A percentile compares a stretch with the other conserved stretches of the same genome.
These are phyloP conservation scores for Aspergillus sp. DNA, from an alignment of 2,329 filamentous ascomycete genomes.

Conservation along the genomic window DNA sequence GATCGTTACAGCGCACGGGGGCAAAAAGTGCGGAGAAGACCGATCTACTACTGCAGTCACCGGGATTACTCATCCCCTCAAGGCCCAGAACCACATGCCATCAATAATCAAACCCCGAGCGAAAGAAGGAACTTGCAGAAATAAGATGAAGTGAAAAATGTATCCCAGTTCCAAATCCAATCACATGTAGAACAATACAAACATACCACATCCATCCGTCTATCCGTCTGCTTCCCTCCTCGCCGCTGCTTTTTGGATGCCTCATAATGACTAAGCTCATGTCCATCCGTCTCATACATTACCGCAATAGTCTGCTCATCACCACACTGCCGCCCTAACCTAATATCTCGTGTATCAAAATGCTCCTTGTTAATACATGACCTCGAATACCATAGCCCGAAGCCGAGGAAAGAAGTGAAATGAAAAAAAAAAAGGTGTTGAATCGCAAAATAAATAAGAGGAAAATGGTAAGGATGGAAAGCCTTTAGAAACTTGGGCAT, in stretches of 20 bases:
- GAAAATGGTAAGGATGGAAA: constrained; percentile 2
- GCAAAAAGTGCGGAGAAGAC: not conserved
- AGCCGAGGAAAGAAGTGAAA: constrained; percentile 1
- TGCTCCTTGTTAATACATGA: constrained; percentile 20
- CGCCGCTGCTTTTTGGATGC: constrained; percentile 8
- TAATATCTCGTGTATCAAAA: constrained; percentile 6
- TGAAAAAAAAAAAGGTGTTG: constrained; percentile 1
- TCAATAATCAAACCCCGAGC: not conserved
- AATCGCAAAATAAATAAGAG: constrained; percentile 1
- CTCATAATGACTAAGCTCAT: not conserved
- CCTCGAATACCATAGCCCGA: constrained; percentile 2
- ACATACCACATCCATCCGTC: constrained; percentile 5
- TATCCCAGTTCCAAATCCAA: constrained; percentile 1
- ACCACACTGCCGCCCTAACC: not conserved
- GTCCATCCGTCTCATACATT: not conserved
- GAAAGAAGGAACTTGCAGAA: not conserved
- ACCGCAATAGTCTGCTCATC: constrained; percentile 1
- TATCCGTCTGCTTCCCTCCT: constrained; percentile 11
- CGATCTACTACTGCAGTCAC: not conserved
- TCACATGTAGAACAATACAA: not conserved
- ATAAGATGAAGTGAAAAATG: not conserved
- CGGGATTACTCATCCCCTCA: not conserved
- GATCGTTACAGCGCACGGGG: no score
- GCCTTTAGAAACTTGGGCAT: constrained; percentile 7
- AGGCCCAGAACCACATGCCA: not conserved